A percentile compares a stretch with the other conserved stretches of the same genome.
Conservation (phyloP, 2,329 filamentous ascomycete genomes). For the Aspergillus texensis region DNA sequence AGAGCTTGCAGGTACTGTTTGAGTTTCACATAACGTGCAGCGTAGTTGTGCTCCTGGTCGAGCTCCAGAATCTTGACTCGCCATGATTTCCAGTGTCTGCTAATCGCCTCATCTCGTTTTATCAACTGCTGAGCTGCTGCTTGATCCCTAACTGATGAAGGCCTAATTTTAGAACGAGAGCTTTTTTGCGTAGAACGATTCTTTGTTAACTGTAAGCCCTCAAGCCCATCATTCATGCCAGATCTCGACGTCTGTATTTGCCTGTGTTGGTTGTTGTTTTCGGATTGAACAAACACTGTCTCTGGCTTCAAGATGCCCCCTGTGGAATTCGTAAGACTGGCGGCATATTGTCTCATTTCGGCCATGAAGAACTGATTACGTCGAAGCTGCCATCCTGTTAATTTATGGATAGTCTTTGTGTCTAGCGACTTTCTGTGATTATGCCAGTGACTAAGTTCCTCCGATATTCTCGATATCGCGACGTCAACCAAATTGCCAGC, state of each 20-base stretch:
- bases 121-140: not conserved
- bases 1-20: constrained; percentile 7
- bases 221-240: not conserved
- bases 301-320: constrained; percentile 12
- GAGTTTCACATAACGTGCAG: constrained; percentile 7
- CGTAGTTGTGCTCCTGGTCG: not conserved
- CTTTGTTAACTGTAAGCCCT: not conserved
- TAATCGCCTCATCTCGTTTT: not conserved
- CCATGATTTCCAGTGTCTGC: constrained; percentile 8
- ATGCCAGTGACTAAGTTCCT: constrained; percentile 38
- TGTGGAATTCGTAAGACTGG: constrained; percentile 61
- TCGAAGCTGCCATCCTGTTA: constrained; percentile 24
- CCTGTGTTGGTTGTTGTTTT: not conserved
- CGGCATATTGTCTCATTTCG: constrained; percentile 69
- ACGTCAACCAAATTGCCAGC: constrained; percentile 7
- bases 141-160: not conserved
- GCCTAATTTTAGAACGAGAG: not conserved
- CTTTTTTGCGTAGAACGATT: not conserved
- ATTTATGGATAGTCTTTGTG: constrained; percentile 21
- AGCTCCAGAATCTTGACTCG: not conserved
- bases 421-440: constrained; percentile 33
- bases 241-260: not conserved
- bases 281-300: constrained; percentile 1
- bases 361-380: constrained; percentile 67
- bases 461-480: constrained; percentile 26